phyloP scores from a whole-genome alignment of 805 yeast genomes.

The Ascoidea asiatica region DNA sequence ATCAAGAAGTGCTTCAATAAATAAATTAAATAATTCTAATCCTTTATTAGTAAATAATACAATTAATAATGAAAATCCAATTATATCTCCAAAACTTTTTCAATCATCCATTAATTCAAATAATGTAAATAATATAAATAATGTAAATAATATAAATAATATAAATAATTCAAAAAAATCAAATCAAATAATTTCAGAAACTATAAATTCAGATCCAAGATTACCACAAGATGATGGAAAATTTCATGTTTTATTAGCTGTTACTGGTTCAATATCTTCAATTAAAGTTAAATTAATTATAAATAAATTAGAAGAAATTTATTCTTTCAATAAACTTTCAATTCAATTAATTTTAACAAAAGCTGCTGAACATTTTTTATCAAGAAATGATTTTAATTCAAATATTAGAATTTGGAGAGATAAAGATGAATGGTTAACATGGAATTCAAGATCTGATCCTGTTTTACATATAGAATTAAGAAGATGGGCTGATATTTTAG shows the following conservation, averaged over 20 bases:
- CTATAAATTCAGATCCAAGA: conserved; percentile 44
- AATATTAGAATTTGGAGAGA: conserved; percentile 87
- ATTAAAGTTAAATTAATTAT: conserved; percentile 68
- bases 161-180: not conserved
- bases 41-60: not conserved
- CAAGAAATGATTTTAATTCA: conserved; percentile 41
- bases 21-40: conserved; percentile 8
- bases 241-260: conserved; percentile 73
- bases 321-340: conserved; percentile 58
- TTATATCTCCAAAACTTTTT: not conserved
- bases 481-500: conserved; percentile 90
- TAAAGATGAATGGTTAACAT: conserved; percentile 86
- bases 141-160: too few relatives aligned
- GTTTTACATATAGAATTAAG: conserved; percentile 89
- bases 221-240: conserved; percentile 77
- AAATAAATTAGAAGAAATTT: conserved; percentile 68
- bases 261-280: conserved; percentile 81
- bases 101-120: too few relatives aligned
- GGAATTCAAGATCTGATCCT: conserved; percentile 76
- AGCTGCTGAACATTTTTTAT: conserved; percentile 70
- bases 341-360: conserved; percentile 80
- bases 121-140: too few relatives aligned
- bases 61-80: not conserved
- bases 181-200: conserved; percentile 17
- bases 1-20: conserved; percentile 19